A percentile compares a stretch with the other conserved stretches of the same genome.
phyloP scores from a whole-genome alignment of 1,284 basidiomycete genomes.

The Cerioporus squamosus region DNA sequence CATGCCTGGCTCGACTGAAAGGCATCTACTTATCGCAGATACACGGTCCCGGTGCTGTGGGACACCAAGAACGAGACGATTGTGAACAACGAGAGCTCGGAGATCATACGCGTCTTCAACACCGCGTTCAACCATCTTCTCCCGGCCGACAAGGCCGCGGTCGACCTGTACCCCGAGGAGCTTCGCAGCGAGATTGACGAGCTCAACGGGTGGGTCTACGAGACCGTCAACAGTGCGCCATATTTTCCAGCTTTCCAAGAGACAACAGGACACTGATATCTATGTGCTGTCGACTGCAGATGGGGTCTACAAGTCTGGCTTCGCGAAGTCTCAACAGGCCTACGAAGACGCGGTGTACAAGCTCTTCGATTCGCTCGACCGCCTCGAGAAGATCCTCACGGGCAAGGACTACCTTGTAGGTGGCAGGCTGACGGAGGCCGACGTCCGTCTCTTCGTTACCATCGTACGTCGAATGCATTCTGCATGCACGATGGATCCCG shows the following conservation, averaged over 20 bases:
- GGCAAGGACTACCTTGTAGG: constrained; percentile 88
- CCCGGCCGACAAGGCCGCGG: constrained; percentile 61
- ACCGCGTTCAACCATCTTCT: constrained; percentile 79
- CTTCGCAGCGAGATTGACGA: constrained; percentile 74
- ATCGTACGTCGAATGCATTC: constrained; percentile 59
- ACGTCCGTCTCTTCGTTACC: constrained; percentile 90
- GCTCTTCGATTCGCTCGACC: constrained; percentile 81
- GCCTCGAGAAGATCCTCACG: constrained; percentile 76
- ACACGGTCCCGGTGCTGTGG: constrained; percentile 95
- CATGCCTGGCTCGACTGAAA: too few species aligned
- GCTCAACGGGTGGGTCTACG: constrained; percentile 89
- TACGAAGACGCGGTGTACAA: constrained; percentile 79
- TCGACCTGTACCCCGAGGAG: constrained; percentile 28
- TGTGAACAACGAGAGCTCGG: constrained; percentile 94
- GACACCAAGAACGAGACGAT: constrained; percentile 90
- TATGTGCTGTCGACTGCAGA: constrained; percentile 45
- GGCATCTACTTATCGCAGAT: constrained; percentile 32
- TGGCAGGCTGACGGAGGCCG: constrained; percentile 86
- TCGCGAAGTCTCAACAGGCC: constrained; percentile 82
- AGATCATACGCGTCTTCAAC: constrained; percentile 95
- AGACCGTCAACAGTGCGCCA: constrained; percentile 75
- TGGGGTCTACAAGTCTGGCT: constrained; percentile 90
- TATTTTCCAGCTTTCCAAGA: too few species aligned
- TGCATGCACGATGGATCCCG: not conserved
- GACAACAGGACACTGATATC: not conserved